Base-by-base conservation (phyloP, 805 yeast genomes). In the Metschnikowia similis region DNA sequence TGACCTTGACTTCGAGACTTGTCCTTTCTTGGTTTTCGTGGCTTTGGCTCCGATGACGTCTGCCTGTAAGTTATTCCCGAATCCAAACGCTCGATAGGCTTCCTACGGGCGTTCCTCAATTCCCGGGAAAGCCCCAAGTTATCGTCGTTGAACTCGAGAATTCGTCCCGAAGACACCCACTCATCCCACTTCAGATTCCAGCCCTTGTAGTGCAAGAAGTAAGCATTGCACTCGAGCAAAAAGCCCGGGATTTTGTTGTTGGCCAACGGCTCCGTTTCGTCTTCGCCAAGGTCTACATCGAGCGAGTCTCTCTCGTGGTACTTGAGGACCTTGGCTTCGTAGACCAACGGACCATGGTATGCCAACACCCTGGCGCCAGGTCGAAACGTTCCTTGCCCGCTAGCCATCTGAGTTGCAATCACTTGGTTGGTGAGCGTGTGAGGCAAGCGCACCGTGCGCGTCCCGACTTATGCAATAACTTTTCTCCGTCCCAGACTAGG, bases 101-200 rank as follows among this genome's bases (percentile, higher is more conserved):
- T 54, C 31, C 54, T 56, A 9, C 61, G 40, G 35, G 61, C 61
- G 39, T 57, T 52, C 31, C 61, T 52, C 28, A 57, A 57, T 37
- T 56, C 61, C 37, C 61, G 41, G 1, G 59, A 56, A 17, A 81
- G 67, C 44, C 76, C 70, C 47, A 85, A 58, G 60, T 87, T 89
- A 55, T 85, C 96, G 30, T 81, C 84, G 45, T 78, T 86, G 61
- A 74, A 75, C 54, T 82, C 85, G 60, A 88, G 71, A 6, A 92
- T 77, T 34, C 98, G 70, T 36, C 81, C 83, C 7, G 68, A 66
- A 1, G 80, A 77, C 1, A 92, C 92, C 99, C 99, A 92, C 66
- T 92, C 99, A 64, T 92, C 98, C 96, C 97, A 92, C 51, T 90
- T 83, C 14, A 84, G 68, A 61, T 91, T 92, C 99, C 99, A 92